phyloP scores from a whole-genome alignment of 495 filamentous ascomycete genomes.

The Neurospora sp. region DNA sequence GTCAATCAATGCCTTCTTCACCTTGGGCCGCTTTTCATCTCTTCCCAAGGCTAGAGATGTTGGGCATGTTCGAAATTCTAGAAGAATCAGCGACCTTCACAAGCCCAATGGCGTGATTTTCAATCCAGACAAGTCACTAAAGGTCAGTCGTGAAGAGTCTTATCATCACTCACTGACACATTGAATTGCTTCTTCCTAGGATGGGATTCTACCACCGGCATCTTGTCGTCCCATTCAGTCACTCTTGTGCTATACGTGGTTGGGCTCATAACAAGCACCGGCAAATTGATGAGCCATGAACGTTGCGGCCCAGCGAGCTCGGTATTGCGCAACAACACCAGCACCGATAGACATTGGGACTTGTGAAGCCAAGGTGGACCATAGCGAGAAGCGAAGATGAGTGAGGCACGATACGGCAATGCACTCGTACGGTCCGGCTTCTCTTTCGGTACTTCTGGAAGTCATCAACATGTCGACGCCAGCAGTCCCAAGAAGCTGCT shows the following conservation, averaged over 20 bases:
- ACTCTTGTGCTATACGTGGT: background rate
- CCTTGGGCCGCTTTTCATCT: background rate
- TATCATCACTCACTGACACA: background rate
- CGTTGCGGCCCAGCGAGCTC: background rate
- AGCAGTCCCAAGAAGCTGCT: background rate
- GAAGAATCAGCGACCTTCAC: background rate
- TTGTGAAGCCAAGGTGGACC: background rate
- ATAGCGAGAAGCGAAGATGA: background rate
- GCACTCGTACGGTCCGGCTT: background rate
- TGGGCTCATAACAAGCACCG: background rate
- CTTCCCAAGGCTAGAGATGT: background rate
- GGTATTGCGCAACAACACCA: background rate
- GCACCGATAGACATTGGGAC: background rate
- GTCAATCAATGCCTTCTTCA: background rate
- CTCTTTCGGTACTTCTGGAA: background rate
- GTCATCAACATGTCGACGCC: background rate
- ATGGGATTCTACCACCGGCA: background rate
- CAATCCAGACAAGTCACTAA: background rate
- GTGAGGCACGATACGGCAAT: background rate
- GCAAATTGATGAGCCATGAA: background rate
- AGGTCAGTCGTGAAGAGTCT: background rate
- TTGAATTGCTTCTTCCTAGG: background rate
- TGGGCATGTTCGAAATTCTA: background rate
- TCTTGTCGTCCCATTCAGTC: background rate
- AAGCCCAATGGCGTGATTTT: background rate